Evolutionary conservation across 2,329 filamentous ascomycete genomes (phyloP).

Genomic region (Sarocladium brachiariae): DNA sequence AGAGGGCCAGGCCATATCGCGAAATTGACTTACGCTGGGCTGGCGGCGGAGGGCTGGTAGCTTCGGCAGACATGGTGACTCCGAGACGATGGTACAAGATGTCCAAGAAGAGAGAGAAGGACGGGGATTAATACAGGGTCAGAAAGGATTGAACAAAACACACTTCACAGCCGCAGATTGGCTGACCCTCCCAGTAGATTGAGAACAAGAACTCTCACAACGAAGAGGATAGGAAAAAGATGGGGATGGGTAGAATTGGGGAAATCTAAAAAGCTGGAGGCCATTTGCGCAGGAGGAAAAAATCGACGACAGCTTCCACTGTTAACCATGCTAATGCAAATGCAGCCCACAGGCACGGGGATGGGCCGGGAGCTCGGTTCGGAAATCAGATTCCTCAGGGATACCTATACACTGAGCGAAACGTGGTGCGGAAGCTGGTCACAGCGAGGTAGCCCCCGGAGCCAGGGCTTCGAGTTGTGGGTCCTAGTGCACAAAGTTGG

Average conservation of each 20-base stretch:
- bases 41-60: constrained; percentile 6
- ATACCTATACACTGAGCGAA: not conserved
- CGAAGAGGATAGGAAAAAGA: constrained; percentile 8
- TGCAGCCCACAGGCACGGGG: not conserved
- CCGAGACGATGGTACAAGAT: not conserved
- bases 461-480: too few relatives aligned
- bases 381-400: not conserved
- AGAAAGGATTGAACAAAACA: constrained; percentile 5
- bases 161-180: constrained; percentile 3
- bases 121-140: constrained; percentile 1
- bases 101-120: not conserved
- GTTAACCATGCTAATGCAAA: not conserved
- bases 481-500: too few relatives aligned
- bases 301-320: constrained; percentile 3
- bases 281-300: constrained; percentile 3
- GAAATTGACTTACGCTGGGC: constrained; percentile 2
- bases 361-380: not conserved
- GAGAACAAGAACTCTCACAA: not conserved
- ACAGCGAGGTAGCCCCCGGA: not conserved
- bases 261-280: not conserved
- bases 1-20: not conserved
- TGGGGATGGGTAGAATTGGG: constrained; percentile 1
- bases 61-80: constrained; percentile 5
- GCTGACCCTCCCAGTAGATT: not conserved
- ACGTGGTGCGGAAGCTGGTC: not conserved